phyloP scores from a whole-genome alignment of 345 rosid genomes.

The Eucalyptus sp. region DNA sequence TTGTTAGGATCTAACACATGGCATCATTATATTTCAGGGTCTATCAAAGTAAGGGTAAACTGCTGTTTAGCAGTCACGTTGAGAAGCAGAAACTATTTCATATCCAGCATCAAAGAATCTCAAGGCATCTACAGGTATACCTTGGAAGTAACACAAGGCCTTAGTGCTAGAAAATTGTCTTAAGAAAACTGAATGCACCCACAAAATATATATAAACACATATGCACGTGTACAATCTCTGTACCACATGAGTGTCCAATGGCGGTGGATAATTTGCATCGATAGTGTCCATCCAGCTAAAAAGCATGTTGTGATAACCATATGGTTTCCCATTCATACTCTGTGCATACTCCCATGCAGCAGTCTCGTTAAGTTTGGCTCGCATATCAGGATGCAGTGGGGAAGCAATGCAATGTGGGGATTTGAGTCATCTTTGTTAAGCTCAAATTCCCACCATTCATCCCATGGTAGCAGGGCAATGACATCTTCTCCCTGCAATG shows the following conservation, averaged over 20 bases:
- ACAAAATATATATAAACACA: background rate
- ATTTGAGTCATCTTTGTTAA: no score
- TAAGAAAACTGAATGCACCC: background rate
- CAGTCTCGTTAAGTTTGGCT: conserved; percentile 78
- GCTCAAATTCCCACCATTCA: no score
- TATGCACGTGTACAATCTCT: background rate
- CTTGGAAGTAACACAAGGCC: background rate
- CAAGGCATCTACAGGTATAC: background rate
- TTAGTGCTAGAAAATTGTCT: background rate
- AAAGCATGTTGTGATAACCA: conserved; percentile 93
- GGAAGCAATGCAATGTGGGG: no score
- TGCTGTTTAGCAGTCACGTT: no score
- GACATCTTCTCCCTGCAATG: no score
- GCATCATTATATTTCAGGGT: background rate
- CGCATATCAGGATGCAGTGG: conserved; percentile 80
- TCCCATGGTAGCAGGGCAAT: no score
- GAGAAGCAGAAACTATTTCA: background rate
- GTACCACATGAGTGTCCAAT: conserved; percentile 82
- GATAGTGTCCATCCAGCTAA: conserved; percentile 94
- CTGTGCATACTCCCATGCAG: conserved; percentile 93
- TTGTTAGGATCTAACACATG: background rate
- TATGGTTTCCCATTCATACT: conserved; percentile 81
- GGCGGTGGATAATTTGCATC: conserved; percentile 88
- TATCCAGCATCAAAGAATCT: background rate
- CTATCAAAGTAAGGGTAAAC: no score